Evolutionary conservation across 805 yeast genomes (phyloP).

Genomic region (Candida arabinofermentans): DNA sequence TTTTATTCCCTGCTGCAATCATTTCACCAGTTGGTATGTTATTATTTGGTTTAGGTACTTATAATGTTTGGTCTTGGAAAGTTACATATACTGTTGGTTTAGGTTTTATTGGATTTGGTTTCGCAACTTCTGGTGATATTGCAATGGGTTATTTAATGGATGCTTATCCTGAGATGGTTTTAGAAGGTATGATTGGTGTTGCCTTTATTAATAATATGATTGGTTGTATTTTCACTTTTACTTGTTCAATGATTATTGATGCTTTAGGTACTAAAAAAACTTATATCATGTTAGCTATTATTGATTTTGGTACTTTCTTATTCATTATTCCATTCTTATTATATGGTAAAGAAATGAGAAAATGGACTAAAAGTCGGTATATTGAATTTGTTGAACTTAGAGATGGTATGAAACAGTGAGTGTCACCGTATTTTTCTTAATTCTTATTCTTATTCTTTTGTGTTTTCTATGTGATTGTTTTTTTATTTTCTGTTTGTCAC

Average conservation of each 20-base stretch:
- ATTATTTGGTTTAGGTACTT: slow-evolving; percentile 65
- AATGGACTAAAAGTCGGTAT: slow-evolving; percentile 55
- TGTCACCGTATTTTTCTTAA: neutral
- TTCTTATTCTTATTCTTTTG: neutral
- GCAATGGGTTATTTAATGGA: slow-evolving; percentile 67
- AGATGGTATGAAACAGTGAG: slow-evolving; percentile 33
- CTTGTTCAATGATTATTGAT: slow-evolving; percentile 57
- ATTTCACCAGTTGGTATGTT: slow-evolving; percentile 60
- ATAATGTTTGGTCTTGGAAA: slow-evolving; percentile 47
- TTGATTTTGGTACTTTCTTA: slow-evolving; percentile 52
- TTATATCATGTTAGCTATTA: slow-evolving; percentile 55
- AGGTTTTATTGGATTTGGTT: slow-evolving; percentile 64
- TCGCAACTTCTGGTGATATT: slow-evolving; percentile 69
- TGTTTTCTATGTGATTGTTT: neutral
- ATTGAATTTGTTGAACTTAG: slow-evolving; percentile 49
- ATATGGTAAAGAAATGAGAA: slow-evolving; percentile 34
- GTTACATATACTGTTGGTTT: slow-evolving; percentile 52
- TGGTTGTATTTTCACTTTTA: slow-evolving; percentile 64
- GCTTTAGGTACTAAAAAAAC: slow-evolving; percentile 55
- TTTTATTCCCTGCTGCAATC: slow-evolving; percentile 50
- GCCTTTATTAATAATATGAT: slow-evolving; percentile 59
- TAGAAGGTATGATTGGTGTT: slow-evolving; percentile 71
- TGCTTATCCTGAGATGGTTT: slow-evolving; percentile 62
- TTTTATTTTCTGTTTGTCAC: neutral
- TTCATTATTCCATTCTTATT: slow-evolving; percentile 44